Base-by-base conservation (phyloP, 768 basidiomycete genomes). In the Boletus rufocinnamomeus region DNA sequence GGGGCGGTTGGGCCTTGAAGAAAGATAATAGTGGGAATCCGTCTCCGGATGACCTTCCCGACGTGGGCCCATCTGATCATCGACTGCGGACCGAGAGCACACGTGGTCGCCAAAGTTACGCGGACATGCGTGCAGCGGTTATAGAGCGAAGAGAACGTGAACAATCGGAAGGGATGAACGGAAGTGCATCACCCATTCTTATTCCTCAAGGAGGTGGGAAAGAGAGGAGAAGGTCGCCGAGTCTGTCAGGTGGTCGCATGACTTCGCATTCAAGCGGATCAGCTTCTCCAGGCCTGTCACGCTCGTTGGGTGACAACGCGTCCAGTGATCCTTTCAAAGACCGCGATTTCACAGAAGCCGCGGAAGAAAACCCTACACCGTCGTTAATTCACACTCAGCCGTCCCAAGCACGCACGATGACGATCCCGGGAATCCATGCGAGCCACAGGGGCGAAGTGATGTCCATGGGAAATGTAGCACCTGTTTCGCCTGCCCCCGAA, bases 401-500 rank as follows among this genome's bases (percentile, higher is more conserved):
- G 3, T 70, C 77, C 9, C 84, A 86, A 68, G 87, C 84, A 32
- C 88, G 84, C 64, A 87, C 82, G 43, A 94, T 94, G 92, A 86
- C 84, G 16, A 93, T 94, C 61, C 92, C 92, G 10, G 89, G 90
- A 2, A 94, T 94, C 59, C 91, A 93, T 66, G 90, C 84, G 4
- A 89, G 86, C 64, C 87, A 93, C 66, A 84, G 84, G n/a, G 89
- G 88, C 10, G 90, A 93, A 60, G 83, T 93, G 44, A 90, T 91
- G 86, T 88, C 91, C 4, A 80, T 94, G 80, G 92, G 92, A 13
- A 87, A 89, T 65, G 82, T 84, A 56, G 84, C 88, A 13, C 77
- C 80, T 2, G 60, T 68, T 27, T 78, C 82, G 6, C 72, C 76
- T 45, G 66, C 75, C 0, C 60, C 75, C 11, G 78, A 81, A 23